Evolutionary conservation across 2,329 filamentous ascomycete species (phyloP).

Genomic region (Hortaea sp.): DNA sequence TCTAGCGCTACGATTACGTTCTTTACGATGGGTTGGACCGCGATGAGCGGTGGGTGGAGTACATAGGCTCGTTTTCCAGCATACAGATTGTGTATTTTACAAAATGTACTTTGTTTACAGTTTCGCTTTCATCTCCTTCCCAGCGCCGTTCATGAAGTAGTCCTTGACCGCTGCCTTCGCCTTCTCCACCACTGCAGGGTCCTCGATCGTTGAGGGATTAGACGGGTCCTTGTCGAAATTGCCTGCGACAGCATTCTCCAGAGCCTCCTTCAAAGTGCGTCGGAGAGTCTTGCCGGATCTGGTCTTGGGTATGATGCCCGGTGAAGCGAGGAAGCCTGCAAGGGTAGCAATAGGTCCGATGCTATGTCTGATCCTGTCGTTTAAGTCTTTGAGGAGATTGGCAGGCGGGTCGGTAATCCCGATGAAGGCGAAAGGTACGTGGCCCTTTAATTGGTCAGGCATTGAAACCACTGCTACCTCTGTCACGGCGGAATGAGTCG

Average conservation of each 20-base stretch:
- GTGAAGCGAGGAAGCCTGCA: constrained; percentile 75
- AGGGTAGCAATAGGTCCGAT: constrained; percentile 82
- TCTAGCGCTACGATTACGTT: neutral
- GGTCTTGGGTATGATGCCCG: constrained; percentile 84
- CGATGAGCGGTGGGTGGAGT: neutral
- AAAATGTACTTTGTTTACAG: constrained; percentile 11
- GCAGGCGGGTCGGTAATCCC: constrained; percentile 45
- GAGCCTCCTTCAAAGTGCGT: constrained; percentile 67
- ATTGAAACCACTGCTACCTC: constrained; percentile 82
- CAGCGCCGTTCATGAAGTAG: constrained; percentile 53
- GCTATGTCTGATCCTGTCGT: constrained; percentile 61
- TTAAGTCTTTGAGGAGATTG: constrained; percentile 53
- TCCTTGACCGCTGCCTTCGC: constrained; percentile 60
- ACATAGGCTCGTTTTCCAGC: neutral
- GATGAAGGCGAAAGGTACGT: constrained; percentile 84
- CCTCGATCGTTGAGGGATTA: constrained; percentile 79
- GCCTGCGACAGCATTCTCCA: constrained; percentile 70
- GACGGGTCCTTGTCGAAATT: constrained; percentile 62
- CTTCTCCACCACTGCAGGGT: constrained; percentile 61
- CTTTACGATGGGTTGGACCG: neutral
- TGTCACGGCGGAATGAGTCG: constrained; percentile 65
- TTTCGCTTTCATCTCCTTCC: constrained; percentile 24
- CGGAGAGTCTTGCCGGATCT: constrained; percentile 84
- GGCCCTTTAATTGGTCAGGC: constrained; percentile 77
- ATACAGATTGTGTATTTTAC: neutral